phyloP scores from a whole-genome alignment of 805 yeast genomes.

The Spathaspora gorwiae region DNA sequence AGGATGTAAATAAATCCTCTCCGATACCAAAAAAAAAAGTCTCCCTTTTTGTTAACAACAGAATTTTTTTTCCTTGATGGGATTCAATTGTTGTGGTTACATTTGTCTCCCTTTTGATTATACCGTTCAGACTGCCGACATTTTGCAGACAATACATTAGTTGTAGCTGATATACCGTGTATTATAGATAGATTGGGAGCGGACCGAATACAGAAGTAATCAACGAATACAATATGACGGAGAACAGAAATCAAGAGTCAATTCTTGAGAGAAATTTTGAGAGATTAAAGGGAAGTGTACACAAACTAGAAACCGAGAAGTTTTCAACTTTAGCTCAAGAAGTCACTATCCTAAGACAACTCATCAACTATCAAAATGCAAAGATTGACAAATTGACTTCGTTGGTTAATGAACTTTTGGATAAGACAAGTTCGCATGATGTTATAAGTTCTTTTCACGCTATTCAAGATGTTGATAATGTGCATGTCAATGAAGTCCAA shows the following conservation, averaged over 20 bases:
- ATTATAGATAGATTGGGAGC: no score
- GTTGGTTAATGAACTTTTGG: constrained; percentile 28
- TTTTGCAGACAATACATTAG: constrained; percentile 4
- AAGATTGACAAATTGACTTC: constrained; percentile 36
- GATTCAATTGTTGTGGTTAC: neutral
- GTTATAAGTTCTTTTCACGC: constrained; percentile 26
- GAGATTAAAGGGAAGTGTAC: constrained; percentile 8
- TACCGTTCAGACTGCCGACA: constrained; percentile 3
- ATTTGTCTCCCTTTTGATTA: neutral
- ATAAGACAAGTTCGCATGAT: constrained; percentile 24
- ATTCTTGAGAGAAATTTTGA: constrained; percentile 6
- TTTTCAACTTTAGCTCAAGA: constrained; percentile 23
- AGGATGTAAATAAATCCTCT: neutral
- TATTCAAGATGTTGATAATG: constrained; percentile 18
- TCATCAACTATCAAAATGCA: constrained; percentile 33
- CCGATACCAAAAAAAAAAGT: neutral
- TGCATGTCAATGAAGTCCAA: constrained; percentile 17
- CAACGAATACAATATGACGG: neutral
- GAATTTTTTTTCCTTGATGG: neutral
- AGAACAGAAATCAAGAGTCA: neutral
- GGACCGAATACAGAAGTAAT: no score
- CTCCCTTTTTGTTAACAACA: neutral
- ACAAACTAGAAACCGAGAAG: constrained; percentile 26
- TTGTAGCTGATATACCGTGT: no score
- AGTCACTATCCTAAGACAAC: constrained; percentile 30